A percentile compares a stretch with the other conserved stretches of the same genome.
These are phyloP conservation scores for Leucocoprinus leucothites DNA, from an alignment of 768 basidiomycete species.

Conservation along the genomic window DNA sequence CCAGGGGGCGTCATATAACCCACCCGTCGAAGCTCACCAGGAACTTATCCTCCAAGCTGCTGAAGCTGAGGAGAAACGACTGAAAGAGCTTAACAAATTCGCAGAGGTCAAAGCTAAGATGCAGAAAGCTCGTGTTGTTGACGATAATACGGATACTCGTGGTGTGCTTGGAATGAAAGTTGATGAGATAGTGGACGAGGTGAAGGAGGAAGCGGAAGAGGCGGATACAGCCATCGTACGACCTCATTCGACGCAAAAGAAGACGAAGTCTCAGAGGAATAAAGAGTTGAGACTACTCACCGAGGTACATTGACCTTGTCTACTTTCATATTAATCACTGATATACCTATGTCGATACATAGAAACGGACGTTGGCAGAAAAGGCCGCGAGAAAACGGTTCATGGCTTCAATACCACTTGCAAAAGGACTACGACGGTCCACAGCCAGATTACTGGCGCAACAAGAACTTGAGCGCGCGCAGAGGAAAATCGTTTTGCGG, in stretches of 20 bases:
- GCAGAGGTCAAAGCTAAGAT: slow-evolving; percentile 54
- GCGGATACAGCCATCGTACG: slow-evolving; percentile 21
- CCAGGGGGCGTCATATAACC: slow-evolving; percentile 88
- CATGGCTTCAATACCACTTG: slow-evolving; percentile 53
- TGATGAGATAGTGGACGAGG: slow-evolving; percentile 37
- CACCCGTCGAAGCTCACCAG: slow-evolving; percentile 67
- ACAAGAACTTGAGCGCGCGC: slow-evolving; percentile 40
- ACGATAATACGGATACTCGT: slow-evolving; percentile 28
- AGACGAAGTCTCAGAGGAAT: slow-evolving; percentile 51
- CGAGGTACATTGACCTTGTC: slow-evolving; percentile 44
- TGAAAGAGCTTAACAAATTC: slow-evolving; percentile 51
- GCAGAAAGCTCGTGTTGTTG: slow-evolving; percentile 40
- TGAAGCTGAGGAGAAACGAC: slow-evolving; percentile 57
- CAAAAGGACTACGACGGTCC: slow-evolving; percentile 47
- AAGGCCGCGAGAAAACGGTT: slow-evolving; percentile 59
- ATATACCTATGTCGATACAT: background rate
- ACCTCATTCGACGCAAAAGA: slow-evolving; percentile 38
- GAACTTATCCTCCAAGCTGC: slow-evolving; percentile 68
- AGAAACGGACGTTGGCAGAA: slow-evolving; percentile 68
- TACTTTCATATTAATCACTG: background rate
- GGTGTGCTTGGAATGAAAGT: slow-evolving; percentile 66
- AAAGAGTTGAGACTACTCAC: slow-evolving; percentile 62
- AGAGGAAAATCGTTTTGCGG: slow-evolving; percentile 39
- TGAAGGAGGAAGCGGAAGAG: slow-evolving; percentile 22
- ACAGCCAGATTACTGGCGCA: slow-evolving; percentile 30